These are phyloP conservation scores for Cladosporium sp. DNA, from an alignment of 2,329 filamentous ascomycete genomes.

Conservation along the genomic window DNA sequence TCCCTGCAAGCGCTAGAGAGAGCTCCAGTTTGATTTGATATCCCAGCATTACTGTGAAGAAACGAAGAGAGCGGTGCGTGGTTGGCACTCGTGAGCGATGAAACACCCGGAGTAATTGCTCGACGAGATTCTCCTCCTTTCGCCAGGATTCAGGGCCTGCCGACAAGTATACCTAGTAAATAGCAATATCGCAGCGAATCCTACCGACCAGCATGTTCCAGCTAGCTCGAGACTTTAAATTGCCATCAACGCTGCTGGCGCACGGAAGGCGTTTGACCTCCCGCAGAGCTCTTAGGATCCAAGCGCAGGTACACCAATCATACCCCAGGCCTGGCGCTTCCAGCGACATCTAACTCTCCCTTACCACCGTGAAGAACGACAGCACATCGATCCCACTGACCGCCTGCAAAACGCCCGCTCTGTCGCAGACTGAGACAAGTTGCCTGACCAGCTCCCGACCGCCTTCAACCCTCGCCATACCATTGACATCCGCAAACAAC, in stretches of 20 bases:
- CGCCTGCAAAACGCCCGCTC: not conserved
- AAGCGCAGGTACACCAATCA: not conserved
- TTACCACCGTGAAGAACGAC: conserved; percentile 5
- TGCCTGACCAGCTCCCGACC: not conserved
- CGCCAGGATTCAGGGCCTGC: too few relatives aligned
- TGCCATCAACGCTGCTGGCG: not conserved
- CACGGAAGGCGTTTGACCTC: not conserved
- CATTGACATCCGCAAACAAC: not conserved
- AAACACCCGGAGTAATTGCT: too few relatives aligned
- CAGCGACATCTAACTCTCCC: not conserved
- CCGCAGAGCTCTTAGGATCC: not conserved
- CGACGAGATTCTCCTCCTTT: too few relatives aligned
- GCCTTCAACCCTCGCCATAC: not conserved
- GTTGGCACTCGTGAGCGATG: too few relatives aligned
- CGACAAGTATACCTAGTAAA: too few relatives aligned
- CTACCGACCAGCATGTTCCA: not conserved
- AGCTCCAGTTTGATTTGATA: too few relatives aligned
- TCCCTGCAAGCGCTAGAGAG: too few relatives aligned
- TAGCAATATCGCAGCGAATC: too few relatives aligned
- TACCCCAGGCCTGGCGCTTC: not conserved
- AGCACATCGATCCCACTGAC: conserved; percentile 3
- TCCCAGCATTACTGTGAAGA: too few relatives aligned
- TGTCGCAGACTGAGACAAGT: not conserved
- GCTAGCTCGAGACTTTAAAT: not conserved
- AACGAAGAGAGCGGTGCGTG: too few relatives aligned